These are phyloP conservation scores for Agrocybe chaxingu DNA, from an alignment of 768 basidiomycete genomes.

Conservation along the genomic window DNA sequence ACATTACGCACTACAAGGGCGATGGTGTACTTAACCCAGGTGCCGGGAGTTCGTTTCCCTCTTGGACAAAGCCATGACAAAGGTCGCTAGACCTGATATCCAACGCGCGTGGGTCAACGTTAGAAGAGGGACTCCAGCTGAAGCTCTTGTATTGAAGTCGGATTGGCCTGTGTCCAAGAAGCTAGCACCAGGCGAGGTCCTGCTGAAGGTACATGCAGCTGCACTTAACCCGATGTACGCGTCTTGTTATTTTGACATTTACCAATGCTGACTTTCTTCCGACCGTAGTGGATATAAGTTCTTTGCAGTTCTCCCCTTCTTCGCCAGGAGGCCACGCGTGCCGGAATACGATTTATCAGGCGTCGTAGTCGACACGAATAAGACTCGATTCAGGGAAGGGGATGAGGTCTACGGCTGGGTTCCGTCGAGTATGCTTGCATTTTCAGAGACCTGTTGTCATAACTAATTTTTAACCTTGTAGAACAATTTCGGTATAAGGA, in stretches of 20 bases:
- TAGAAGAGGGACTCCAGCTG: slow-evolving; percentile 26
- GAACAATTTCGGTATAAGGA: slow-evolving; percentile 33
- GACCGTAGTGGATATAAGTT: slow-evolving; percentile 53
- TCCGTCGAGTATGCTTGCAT: slow-evolving; percentile 20
- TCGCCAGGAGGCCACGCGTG: slow-evolving; percentile 45
- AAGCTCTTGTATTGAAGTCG: slow-evolving; percentile 28
- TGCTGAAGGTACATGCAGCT: slow-evolving; percentile 35
- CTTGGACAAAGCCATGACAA: no score
- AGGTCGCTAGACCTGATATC: slow-evolving; percentile 22
- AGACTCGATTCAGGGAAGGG: slow-evolving; percentile 49
- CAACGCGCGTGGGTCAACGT: slow-evolving; percentile 39
- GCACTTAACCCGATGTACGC: slow-evolving; percentile 67
- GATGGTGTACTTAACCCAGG: no score
- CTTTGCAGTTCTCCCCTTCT: slow-evolving; percentile 44
- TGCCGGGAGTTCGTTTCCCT: no score
- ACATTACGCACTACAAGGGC: no score
- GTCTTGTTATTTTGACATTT: not conserved
- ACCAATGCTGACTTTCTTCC: not conserved
- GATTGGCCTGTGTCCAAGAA: slow-evolving; percentile 37
- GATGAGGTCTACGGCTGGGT: slow-evolving; percentile 64
- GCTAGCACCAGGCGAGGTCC: slow-evolving; percentile 28
- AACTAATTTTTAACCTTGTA: slow-evolving; percentile 4
- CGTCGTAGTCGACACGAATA: slow-evolving; percentile 52
- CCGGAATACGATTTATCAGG: slow-evolving; percentile 67
- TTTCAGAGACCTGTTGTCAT: not conserved